A percentile compares a stretch with the other conserved stretches of the same genome.
Evolutionary conservation across 768 basidiomycete species (phyloP).

Genomic region (Rhodocollybia butyracea): DNA sequence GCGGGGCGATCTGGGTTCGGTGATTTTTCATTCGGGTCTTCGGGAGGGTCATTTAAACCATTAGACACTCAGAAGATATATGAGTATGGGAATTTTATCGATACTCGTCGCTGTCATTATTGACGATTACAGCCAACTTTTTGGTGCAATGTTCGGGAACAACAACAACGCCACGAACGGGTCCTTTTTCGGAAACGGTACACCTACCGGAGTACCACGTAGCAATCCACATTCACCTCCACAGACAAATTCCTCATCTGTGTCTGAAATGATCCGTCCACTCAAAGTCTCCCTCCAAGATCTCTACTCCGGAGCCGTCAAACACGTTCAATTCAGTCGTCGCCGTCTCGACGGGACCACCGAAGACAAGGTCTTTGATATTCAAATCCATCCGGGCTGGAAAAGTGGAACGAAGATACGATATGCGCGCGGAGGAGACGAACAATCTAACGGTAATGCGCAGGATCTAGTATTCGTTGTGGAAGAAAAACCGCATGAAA

Average conservation of each 20-base stretch:
- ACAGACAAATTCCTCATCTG: conserved; percentile 22
- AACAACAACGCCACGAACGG: conserved; percentile 49
- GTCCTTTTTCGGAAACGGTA: conserved; percentile 46
- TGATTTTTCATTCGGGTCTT: no score
- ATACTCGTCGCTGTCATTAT: background rate
- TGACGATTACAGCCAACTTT: conserved; percentile 2
- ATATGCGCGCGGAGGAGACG: conserved; percentile 86
- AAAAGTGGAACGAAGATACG: conserved; percentile 94
- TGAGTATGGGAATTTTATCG: conserved; percentile 70
- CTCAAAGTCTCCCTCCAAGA: conserved; percentile 86
- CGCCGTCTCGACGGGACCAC: conserved; percentile 65
- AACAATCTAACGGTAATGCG: conserved; percentile 57
- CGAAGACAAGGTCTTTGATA: conserved; percentile 86
- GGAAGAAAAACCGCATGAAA: conserved; percentile 86
- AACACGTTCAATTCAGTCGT: conserved; percentile 85
- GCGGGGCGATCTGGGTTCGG: no score
- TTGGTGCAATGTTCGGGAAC: conserved; percentile 60
- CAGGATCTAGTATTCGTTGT: conserved; percentile 96
- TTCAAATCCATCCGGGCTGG: conserved; percentile 85
- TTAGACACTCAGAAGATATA: conserved; percentile 87
- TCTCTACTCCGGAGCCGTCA: conserved; percentile 79
- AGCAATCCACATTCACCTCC: conserved; percentile 25
- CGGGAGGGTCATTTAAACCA: conserved; percentile 57
- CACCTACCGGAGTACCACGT: conserved; percentile 52
- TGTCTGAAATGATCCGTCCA: conserved; percentile 71